phyloP scores from a whole-genome alignment of 768 basidiomycete genomes.

The Mycena venus region DNA sequence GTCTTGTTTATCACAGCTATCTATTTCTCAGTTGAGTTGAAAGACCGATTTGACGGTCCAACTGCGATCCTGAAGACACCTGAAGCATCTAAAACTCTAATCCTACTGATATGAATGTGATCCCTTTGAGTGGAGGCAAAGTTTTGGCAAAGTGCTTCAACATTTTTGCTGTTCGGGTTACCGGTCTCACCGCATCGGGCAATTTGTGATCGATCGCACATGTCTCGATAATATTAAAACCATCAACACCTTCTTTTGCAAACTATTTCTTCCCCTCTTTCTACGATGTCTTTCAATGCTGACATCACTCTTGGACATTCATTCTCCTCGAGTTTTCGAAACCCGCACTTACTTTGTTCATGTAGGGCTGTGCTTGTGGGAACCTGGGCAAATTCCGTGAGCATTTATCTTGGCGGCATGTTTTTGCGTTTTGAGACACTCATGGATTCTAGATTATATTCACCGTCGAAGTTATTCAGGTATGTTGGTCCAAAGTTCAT shows the following conservation, averaged over 20 bases:
- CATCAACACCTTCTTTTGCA: constrained; percentile 5
- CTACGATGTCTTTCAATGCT: constrained; percentile 6
- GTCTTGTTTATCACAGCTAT: no score
- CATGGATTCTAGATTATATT: no score
- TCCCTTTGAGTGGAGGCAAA: no score
- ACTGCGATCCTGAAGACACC: no score
- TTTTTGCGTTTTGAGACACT: no score
- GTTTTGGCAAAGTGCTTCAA: no score
- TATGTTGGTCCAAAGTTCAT: not conserved
- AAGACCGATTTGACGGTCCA: no score
- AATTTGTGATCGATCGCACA: not conserved
- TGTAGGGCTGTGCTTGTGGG: constrained; percentile 21
- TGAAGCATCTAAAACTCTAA: no score
- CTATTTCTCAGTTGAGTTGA: no score
- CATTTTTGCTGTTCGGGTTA: not conserved
- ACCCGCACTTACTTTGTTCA: constrained; percentile 16
- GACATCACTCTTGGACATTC: constrained; percentile 15
- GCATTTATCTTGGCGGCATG: no score
- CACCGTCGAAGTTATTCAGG: constrained; percentile 7
- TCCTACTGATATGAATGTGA: no score
- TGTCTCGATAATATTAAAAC: not conserved
- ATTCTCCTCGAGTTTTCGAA: not conserved
- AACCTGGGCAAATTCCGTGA: no score
- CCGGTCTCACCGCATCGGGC: not conserved
- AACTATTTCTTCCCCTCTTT: constrained; percentile 4